A percentile compares a stretch with the other conserved stretches of the same genome.
These are phyloP conservation scores for Boeremia lycopersici DNA, from an alignment of 2,329 filamentous ascomycete species.

Conservation along the genomic window DNA sequence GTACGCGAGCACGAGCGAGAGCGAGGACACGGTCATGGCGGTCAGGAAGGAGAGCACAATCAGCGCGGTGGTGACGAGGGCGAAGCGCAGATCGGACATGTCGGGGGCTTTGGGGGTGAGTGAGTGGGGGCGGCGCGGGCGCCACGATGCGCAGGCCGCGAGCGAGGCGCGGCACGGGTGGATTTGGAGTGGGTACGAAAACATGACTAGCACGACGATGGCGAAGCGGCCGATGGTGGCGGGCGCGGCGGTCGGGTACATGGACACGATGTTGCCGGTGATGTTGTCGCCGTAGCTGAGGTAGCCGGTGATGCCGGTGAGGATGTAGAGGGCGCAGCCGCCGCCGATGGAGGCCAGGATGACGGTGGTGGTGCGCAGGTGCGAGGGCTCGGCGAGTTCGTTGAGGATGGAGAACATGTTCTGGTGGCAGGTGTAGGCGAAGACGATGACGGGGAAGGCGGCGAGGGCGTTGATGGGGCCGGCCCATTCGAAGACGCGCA, in stretches of 20 bases:
- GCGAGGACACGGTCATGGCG: conserved; percentile 85
- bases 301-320: conserved; percentile 95
- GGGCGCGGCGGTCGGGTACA: conserved; percentile 70
- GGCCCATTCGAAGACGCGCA: conserved; percentile 78
- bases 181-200: conserved; percentile 93
- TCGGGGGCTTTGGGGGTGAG: conserved; percentile 47
- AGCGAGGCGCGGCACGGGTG: conserved; percentile 96
- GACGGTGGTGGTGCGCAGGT: conserved; percentile 76
- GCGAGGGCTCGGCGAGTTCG: conserved; percentile 86
- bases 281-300: conserved; percentile 92
- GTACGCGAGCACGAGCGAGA: conserved; percentile 92
- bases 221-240: conserved; percentile 94
- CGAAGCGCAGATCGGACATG: conserved; percentile 89
- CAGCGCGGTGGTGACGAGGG: conserved; percentile 83
- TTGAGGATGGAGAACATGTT: conserved; percentile 99
- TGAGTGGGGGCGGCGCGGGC: conserved; percentile 58
- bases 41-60: conserved; percentile 84
- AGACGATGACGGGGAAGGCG: conserved; percentile 92
- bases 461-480: conserved; percentile 80
- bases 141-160: conserved; percentile 93
- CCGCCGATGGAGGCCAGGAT: conserved; percentile 84
- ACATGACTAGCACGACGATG: conserved; percentile 94
- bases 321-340: conserved; percentile 83
- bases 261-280: conserved; percentile 86
- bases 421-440: conserved; percentile 99